Percentiles rank a stretch among this genome's conserved stretches.
phyloP scores from a whole-genome alignment of 2,329 filamentous ascomycete genomes.

The Epichloe hybrida region DNA sequence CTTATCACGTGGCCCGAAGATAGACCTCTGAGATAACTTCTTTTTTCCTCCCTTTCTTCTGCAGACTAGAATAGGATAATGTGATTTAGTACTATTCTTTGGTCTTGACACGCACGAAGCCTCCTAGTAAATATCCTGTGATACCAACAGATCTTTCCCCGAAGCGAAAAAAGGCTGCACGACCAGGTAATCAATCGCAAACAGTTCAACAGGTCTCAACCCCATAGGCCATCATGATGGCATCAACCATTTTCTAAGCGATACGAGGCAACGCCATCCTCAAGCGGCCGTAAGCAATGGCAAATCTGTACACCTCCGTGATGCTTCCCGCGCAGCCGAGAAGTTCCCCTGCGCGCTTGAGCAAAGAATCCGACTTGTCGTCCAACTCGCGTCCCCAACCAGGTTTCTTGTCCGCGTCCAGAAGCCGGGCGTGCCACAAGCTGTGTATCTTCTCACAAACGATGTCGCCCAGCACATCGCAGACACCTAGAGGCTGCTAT shows the following conservation, averaged over 20 bases:
- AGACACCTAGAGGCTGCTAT: constrained; percentile 1
- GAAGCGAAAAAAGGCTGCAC: no score
- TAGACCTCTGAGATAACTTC: no score
- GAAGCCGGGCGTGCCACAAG: constrained; percentile 5
- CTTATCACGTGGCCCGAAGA: no score
- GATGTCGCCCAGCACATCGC: not conserved
- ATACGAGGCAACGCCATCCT: constrained; percentile 6
- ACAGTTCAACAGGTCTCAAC: not conserved
- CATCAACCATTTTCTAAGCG: constrained; percentile 4
- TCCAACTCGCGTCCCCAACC: constrained; percentile 7
- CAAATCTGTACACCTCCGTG: constrained; percentile 5
- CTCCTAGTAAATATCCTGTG: no score
- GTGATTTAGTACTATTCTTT: no score
- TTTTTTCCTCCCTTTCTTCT: no score
- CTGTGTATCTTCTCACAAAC: not conserved
- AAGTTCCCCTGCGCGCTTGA: constrained; percentile 3
- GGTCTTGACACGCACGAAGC: no score
- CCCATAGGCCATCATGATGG: constrained; percentile 4
- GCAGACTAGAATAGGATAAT: no score
- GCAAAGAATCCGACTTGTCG: constrained; percentile 1
- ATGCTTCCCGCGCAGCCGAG: not conserved
- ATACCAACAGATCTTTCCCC: no score
- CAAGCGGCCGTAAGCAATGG: constrained; percentile 5
- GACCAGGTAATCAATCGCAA: no score
- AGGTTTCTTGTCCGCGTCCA: constrained; percentile 1